Percentiles rank a stretch among this genome's conserved stretches.
phyloP scores from a whole-genome alignment of 805 yeast species.

The Metschnikowia henanensis region DNA sequence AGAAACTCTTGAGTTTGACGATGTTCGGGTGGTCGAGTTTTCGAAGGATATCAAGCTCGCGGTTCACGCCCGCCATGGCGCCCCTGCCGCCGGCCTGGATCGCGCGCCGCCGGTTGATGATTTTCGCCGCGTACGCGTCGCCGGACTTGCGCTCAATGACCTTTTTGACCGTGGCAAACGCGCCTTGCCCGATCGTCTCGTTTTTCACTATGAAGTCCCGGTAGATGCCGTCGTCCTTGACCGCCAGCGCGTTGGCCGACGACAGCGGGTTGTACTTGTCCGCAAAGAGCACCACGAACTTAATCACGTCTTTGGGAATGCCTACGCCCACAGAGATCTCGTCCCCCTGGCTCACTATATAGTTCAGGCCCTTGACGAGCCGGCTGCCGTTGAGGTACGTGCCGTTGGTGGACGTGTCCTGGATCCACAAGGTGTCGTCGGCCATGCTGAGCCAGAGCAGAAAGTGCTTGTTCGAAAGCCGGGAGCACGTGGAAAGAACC shows the following conservation, averaged over 20 bases:
- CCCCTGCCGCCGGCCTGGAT: constrained; percentile 63
- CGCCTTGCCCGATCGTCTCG: constrained; percentile 96
- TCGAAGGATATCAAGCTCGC: constrained; percentile 82
- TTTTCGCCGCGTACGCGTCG: constrained; percentile 84
- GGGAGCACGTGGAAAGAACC: constrained; percentile 53
- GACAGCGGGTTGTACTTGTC: constrained; percentile 36
- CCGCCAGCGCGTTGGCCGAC: constrained; percentile 28
- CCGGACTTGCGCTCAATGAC: constrained; percentile 88
- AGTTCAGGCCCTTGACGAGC: constrained; percentile 73
- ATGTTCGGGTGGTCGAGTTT: constrained; percentile 82
- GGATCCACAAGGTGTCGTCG: constrained; percentile 56
- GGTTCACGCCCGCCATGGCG: constrained; percentile 70
- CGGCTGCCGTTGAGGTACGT: constrained; percentile 79
- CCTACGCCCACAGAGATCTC: constrained; percentile 91
- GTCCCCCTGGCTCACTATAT: constrained; percentile 87
- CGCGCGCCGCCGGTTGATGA: constrained; percentile 75
- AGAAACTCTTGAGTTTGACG: constrained; percentile 78
- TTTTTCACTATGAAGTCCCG: constrained; percentile 75
- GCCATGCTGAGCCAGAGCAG: constrained; percentile 64
- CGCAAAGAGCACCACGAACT: constrained; percentile 53
- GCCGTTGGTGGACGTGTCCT: constrained; percentile 89
- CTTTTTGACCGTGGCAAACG: constrained; percentile 93
- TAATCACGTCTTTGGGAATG: constrained; percentile 63
- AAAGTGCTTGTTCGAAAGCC: constrained; percentile 75
- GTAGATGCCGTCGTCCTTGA: constrained; percentile 54